Evolutionary conservation across 108 stramenopile species (phyloP).

Genomic region (Pseudonitzschia pungens): DNA sequence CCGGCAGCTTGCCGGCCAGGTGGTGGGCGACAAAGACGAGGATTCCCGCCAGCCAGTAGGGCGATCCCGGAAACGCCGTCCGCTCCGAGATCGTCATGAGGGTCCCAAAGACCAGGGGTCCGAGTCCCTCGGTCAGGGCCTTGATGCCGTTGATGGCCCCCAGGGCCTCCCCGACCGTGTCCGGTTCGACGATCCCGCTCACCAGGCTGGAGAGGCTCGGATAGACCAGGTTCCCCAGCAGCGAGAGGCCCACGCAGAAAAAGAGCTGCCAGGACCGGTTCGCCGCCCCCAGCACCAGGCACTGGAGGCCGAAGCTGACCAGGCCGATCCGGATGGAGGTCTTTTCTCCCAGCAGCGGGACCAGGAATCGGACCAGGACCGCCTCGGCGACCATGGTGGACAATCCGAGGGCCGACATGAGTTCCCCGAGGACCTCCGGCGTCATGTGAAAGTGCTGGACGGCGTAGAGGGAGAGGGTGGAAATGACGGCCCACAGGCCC

Average conservation of each 20-base stretch:
- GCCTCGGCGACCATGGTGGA: constrained; percentile 95
- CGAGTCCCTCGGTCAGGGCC: constrained; percentile 91
- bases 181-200: constrained; percentile 74
- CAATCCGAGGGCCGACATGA: constrained; percentile 89
- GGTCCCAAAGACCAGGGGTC: constrained; percentile 77
- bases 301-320: constrained; percentile 86
- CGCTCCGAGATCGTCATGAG: constrained; percentile 76
- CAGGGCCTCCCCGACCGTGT: constrained; percentile 88
- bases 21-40: constrained; percentile 57
- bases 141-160: constrained; percentile 96
- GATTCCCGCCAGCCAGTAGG: constrained; percentile 59
- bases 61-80: constrained; percentile 71
- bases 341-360: constrained; percentile 85
- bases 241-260: constrained; percentile 75
- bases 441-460: constrained; percentile 78
- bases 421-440: constrained; percentile 84
- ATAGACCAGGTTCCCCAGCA: constrained; percentile 92
- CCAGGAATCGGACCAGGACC: constrained; percentile 82
- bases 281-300: constrained; percentile 84
- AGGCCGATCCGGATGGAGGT: constrained; percentile 80
- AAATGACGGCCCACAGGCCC: constrained; percentile 91
- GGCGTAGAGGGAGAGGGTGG: constrained; percentile 84
- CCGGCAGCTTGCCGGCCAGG: constrained; percentile 46
- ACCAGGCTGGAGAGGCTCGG: constrained; percentile 88
- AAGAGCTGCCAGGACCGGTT: constrained; percentile 78